Conservation (phyloP, 352 stramenopile genomes). For the Plasmopara muralis region DNA sequence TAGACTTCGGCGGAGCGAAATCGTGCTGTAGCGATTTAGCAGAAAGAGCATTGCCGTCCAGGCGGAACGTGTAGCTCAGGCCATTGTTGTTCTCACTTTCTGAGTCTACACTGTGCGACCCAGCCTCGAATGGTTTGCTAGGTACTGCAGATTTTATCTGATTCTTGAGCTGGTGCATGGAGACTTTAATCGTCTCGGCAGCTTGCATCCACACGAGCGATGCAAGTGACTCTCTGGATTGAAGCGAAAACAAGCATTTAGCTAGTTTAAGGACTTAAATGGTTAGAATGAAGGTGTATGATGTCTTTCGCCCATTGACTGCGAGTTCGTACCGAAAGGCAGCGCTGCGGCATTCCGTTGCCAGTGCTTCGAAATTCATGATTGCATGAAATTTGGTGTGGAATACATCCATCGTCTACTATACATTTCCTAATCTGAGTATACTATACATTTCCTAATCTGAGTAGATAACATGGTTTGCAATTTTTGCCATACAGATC, state of each 20-base stretch:
- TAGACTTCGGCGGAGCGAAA: conserved; percentile 23
- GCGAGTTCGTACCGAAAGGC: conserved; percentile 35
- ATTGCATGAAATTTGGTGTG: no score
- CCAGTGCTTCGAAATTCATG: conserved; percentile 51
- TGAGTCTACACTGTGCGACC: conserved; percentile 9
- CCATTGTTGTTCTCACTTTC: conserved; percentile 47
- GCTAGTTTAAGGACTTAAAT: background rate
- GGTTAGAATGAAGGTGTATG: background rate
- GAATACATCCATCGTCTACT: no score
- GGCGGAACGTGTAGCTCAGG: conserved; percentile 60
- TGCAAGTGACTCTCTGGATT: conserved; percentile 18
- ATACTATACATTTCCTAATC: no score
- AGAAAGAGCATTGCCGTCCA: conserved; percentile 29
- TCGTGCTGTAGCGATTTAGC: conserved; percentile 23
- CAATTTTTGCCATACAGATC: no score
- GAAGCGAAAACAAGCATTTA: background rate
- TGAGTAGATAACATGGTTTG: no score
- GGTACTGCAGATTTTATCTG: background rate
- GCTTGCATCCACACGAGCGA: conserved; percentile 19
- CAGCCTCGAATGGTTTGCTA: background rate
- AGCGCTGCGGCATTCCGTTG: conserved; percentile 38
- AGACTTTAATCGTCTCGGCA: conserved; percentile 8
- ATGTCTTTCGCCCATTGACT: background rate
- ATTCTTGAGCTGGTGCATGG: conserved; percentile 9
- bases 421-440: no score